Evolutionary conservation across 768 basidiomycete species (phyloP), one percentile per base, ranked within the genome.

Genomic region (Cyclocybe aegerita): DNA sequence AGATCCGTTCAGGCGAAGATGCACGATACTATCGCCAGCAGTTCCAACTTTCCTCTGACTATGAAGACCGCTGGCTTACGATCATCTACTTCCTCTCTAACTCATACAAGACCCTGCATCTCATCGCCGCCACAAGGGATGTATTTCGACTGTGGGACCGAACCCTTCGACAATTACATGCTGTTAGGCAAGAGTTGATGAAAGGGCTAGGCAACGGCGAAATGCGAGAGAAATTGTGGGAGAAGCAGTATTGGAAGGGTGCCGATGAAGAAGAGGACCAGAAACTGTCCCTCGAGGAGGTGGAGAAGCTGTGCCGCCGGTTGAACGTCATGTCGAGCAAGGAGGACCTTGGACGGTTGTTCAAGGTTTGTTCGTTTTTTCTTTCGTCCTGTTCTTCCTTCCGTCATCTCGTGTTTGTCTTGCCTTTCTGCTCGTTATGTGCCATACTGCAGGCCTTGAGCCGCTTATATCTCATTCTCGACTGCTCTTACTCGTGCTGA

Each of bases 91-190:
- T 90, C 43, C 71, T 86, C 49, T 83, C 86, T 48, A 86, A 81
- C 35, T 75, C 75, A 37, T 93, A 91, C 77, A 96, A 93, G 72
- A 86, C 89, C 0, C 78, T 93, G 14, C 92, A 98, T 61, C 76
- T 96, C 53, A 79, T 96, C 54, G 86, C 91, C 0, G 74, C 85
- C 0, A 85, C 86, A 0, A 67, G 71, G 46, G 75, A 75, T 15
- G 64, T 75, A 1, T 75, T 74, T 53, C 56, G 57, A 7, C 81
- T 89, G 55, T 79, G 86, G 61, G 80, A 90, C 51, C 72, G 73
- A 43, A 88, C 89, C 0, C 67, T 96, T 11, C 78, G 80, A 29
- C 77, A 80, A 39, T 71, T 94, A 30, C 77, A 86, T 56, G 77
- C 82, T 1, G 79, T 91, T 39, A 78, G 91, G 10, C 76, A 82